Evolutionary conservation across 2,329 filamentous ascomycete species (phyloP).

Genomic region (Calycina marina): DNA sequence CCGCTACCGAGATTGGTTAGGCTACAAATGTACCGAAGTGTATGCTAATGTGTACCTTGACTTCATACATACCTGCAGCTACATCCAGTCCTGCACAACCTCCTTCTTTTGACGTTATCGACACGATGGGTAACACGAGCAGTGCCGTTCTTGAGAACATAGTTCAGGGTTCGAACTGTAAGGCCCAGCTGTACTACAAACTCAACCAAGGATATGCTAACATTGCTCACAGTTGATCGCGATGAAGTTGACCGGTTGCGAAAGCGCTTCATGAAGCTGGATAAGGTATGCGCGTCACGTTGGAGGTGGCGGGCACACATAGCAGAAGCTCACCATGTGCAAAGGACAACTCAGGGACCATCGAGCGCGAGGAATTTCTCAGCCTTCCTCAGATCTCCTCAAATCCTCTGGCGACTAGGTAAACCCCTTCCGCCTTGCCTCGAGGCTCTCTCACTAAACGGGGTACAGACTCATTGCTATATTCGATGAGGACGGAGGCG

Average conservation of each 20-base stretch:
- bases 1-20: too few species aligned
- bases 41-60: too few species aligned
- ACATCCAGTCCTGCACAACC: too few species aligned
- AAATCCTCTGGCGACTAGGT: slow-evolving; percentile 92
- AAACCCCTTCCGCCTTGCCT: slow-evolving; percentile 2
- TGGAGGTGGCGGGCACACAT: background rate
- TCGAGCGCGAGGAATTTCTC: slow-evolving; percentile 96
- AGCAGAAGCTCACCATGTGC: slow-evolving; percentile 3
- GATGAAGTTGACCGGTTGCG: slow-evolving; percentile 92
- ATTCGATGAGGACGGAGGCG: slow-evolving; percentile 95
- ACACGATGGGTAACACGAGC: slow-evolving; percentile 57
- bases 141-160: slow-evolving; percentile 83
- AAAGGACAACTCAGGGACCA: slow-evolving; percentile 96
- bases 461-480: slow-evolving; percentile 86
- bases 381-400: slow-evolving; percentile 94
- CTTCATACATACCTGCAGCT: too few species aligned
- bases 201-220: slow-evolving; percentile 3
- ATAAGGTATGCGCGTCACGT: slow-evolving; percentile 53
- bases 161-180: slow-evolving; percentile 94
- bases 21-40: too few species aligned
- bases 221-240: slow-evolving; percentile 57
- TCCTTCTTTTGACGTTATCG: too few species aligned
- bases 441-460: background rate
- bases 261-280: slow-evolving; percentile 98
- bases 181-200: too few species aligned